Evolutionary conservation across 2,329 filamentous ascomycete genomes (phyloP).

Genomic region (Huntiella bhutanensis): DNA sequence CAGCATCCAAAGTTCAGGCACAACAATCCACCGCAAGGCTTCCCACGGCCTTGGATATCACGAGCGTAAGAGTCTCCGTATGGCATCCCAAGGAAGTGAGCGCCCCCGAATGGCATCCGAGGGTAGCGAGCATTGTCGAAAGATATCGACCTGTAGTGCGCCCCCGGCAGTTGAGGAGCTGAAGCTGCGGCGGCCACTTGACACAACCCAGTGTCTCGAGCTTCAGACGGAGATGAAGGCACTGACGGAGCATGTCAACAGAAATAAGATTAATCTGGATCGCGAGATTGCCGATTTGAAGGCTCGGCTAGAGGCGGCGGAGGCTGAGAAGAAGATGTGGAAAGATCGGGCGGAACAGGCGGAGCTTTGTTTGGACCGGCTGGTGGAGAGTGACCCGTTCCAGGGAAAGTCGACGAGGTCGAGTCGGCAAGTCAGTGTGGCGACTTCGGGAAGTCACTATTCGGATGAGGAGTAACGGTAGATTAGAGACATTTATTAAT

Average conservation of each 20-base stretch:
- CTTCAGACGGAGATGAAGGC: not conserved
- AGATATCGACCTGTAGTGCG: too few species aligned
- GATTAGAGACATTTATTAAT: not conserved
- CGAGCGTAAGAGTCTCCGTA: too few species aligned
- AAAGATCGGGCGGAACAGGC: conserved; percentile 34
- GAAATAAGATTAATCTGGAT: not conserved
- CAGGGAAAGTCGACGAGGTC: conserved; percentile 13
- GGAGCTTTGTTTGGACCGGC: conserved; percentile 31
- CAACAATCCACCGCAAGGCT: too few species aligned
- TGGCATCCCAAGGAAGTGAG: too few species aligned
- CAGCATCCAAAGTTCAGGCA: too few species aligned
- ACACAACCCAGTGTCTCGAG: not conserved
- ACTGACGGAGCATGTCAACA: not conserved
- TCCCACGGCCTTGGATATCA: too few species aligned
- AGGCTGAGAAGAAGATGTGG: conserved; percentile 28
- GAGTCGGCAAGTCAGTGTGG: not conserved
- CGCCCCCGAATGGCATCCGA: too few species aligned
- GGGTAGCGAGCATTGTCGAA: too few species aligned
- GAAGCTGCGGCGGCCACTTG: not conserved
- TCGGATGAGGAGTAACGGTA: not conserved
- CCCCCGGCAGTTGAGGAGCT: too few species aligned
- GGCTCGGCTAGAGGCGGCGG: conserved; percentile 3
- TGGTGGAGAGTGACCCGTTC: conserved; percentile 19
- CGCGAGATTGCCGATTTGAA: conserved; percentile 2
- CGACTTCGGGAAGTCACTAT: not conserved